Evolutionary conservation across 2,329 filamentous ascomycete species (phyloP), one percentile per base, ranked within the genome.

Genomic region (Aspergillus hiratsukae): DNA sequence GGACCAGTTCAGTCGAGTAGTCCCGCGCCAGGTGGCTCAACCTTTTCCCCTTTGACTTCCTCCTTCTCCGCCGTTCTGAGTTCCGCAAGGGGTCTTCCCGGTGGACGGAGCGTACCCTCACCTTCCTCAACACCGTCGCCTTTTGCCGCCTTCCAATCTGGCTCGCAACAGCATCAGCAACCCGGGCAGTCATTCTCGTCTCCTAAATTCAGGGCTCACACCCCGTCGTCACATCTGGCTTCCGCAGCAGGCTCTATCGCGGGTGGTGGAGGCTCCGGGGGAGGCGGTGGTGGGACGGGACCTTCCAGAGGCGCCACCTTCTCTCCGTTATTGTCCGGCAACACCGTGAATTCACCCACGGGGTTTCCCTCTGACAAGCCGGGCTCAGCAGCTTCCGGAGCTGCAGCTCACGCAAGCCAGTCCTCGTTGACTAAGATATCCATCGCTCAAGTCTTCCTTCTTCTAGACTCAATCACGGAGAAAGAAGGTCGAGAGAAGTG

Each of bases 401-500:
- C 73, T 61, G 74, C 76, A 49, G 73, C 78, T 56, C 72, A 74
- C 65, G 77, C 77, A 37, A 78, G 79, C 60, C 76, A 81, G 65
- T 82, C 79, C 50, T 87, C 87, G 70, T 82, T 97, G 67, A 89
- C 89, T 59, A 97, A 95, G 78, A 94, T 99, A 74, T 91, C 94
- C 67, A 87, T 96, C 69, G 91, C 94, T 63, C 94, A 99, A 80
- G 87, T 97, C 64, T 96, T 94, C 78, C 86, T 99, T 62, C 84
- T 99, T 56, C 83, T 99, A 64, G 94, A 92, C 78, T 91, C 91
- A 35, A 88, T 97, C 72, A 97, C 94, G 75, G 91, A 97, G 79
- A 93, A 96, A 74, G 91, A 91, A 78, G 91, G 89, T 71, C 86
- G 87, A 70, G 84, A 85, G 69, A 96, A 95, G 89, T 96, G 90